phyloP scores from a whole-genome alignment of 1,284 basidiomycete species.

The Pascua guehoae region DNA sequence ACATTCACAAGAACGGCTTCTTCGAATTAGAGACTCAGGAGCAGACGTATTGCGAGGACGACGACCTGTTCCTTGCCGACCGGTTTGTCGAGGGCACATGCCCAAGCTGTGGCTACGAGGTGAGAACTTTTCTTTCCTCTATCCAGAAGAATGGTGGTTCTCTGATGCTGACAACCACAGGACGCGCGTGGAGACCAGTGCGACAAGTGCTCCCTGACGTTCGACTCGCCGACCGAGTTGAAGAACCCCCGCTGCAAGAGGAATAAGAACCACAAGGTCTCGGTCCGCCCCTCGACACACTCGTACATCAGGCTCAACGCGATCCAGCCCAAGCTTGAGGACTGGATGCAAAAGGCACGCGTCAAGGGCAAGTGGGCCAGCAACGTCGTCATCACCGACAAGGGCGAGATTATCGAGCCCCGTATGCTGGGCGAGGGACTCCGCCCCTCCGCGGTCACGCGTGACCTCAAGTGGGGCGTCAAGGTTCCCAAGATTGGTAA shows the following conservation, averaged over 20 bases:
- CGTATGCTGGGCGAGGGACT: conserved; percentile 77
- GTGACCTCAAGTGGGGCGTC: conserved; percentile 96
- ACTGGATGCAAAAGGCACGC: conserved; percentile 80
- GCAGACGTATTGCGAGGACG: conserved; percentile 90
- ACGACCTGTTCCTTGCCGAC: conserved; percentile 89
- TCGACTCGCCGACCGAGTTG: conserved; percentile 85
- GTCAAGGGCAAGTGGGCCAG: conserved; percentile 84
- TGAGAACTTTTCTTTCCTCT: conserved; percentile 35
- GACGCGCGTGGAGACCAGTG: conserved; percentile 99
- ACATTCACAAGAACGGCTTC: conserved; percentile 70
- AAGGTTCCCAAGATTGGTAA: conserved; percentile 74
- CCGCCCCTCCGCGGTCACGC: conserved; percentile 83
- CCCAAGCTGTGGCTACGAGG: conserved; percentile 81
- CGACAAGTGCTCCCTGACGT: conserved; percentile 86
- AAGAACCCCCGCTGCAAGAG: conserved; percentile 94
- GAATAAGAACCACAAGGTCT: conserved; percentile 72
- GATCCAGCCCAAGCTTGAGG: conserved; percentile 78
- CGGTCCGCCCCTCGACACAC: conserved; percentile 77
- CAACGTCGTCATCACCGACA: conserved; percentile 82
- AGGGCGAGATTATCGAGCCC: conserved; percentile 85
- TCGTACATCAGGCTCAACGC: conserved; percentile 87
- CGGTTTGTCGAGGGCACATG: conserved; percentile 93
- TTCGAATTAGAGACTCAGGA: conserved; percentile 79
- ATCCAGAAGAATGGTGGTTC: neutral
- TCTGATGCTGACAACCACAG: conserved; percentile 47